Base-by-base conservation (phyloP, 768 basidiomycete genomes). In the Trametes villosa region DNA sequence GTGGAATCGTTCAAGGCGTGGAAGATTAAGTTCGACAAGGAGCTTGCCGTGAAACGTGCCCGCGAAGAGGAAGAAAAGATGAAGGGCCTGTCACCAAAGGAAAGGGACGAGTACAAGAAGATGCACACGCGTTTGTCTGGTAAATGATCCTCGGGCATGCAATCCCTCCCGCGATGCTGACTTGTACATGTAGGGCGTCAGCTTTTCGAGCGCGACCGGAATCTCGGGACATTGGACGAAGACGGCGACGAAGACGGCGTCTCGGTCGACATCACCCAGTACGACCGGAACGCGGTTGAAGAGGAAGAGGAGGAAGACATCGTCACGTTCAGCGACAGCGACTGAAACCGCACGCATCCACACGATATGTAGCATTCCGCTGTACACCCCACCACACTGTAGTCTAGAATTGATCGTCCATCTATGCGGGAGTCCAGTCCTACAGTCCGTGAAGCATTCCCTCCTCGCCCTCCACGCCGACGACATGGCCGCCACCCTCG, bases 231-330 rank as follows among this genome's bases (percentile, higher is more conserved):
- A 9, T 88, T 92, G 47, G 96, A 98, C 55, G 91, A 92, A 64
- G 81, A 75, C 15, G 78, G 89, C 69, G 96, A 98, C 72, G 96
- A 95, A 70, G 95, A 86, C 26, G 83, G 86, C 0, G 86, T 90
- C 54, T 92, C 91, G 22, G 92, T 98, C 51, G 96, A 98, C 72
- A 74, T 92, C 68, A 91, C 87, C 65, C 89, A 95, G 72, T 99
- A 96, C 68, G 90, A 94, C 56, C 82, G 95, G 63, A 82, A 80
- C 57, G 73, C 41, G 69, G 75, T 50, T 20, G 74, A 76, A 71
- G 88, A 79, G 22, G 89, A 92, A 31, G 85, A 89, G 61, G 87
- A 85, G 52, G 81, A 87, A 60, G 83, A 82, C 24, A 75, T 75
- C 53, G 75, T 94, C 57, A 83, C 83, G 60, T 92, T 94, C 72